A percentile compares a stretch with the other conserved stretches of the same genome.
phyloP scores from a whole-genome alignment of 2,329 filamentous ascomycete species.

The Plectosphaerella cucumerina region DNA sequence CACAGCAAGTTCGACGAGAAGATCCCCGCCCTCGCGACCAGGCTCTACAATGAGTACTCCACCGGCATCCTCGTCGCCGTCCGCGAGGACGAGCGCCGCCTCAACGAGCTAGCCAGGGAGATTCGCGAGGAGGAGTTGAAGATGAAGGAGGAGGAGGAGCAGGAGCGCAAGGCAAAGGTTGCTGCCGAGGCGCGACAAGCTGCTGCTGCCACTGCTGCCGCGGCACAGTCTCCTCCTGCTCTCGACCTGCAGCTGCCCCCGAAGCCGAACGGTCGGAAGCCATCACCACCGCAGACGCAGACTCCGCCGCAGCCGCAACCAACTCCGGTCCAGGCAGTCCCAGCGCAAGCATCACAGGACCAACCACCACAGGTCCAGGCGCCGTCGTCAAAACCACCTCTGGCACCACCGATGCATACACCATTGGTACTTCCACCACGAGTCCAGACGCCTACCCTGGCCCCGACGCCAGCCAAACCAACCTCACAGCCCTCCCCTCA shows the following conservation, averaged over 20 bases:
- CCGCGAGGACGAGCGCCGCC: constrained; percentile 66
- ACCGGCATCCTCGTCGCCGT: constrained; percentile 67
- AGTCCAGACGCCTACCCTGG: background rate
- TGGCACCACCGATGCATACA: background rate
- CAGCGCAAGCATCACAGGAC: background rate
- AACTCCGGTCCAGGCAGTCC: background rate
- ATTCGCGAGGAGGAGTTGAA: constrained; percentile 61
- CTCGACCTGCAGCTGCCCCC: background rate
- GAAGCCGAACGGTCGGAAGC: constrained; percentile 17
- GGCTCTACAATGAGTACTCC: constrained; percentile 72
- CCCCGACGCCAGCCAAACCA: background rate
- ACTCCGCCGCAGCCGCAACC: background rate
- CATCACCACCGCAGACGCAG: constrained; percentile 13
- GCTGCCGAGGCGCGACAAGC: constrained; percentile 5
- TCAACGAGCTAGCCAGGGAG: constrained; percentile 61
- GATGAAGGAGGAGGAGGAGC: constrained; percentile 21
- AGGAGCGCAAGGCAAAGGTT: constrained; percentile 7
- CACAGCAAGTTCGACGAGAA: constrained; percentile 58
- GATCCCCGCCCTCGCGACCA: constrained; percentile 65
- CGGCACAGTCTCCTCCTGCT: constrained; percentile 4
- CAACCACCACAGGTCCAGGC: background rate
- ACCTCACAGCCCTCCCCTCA: background rate
- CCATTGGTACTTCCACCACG: background rate
- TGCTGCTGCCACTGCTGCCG: background rate
- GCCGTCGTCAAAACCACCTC: background rate